Evolutionary conservation across 208 protist species (phyloP), one percentile per base, ranked within the genome.

Genomic region (Leishmania aethiopica): DNA sequence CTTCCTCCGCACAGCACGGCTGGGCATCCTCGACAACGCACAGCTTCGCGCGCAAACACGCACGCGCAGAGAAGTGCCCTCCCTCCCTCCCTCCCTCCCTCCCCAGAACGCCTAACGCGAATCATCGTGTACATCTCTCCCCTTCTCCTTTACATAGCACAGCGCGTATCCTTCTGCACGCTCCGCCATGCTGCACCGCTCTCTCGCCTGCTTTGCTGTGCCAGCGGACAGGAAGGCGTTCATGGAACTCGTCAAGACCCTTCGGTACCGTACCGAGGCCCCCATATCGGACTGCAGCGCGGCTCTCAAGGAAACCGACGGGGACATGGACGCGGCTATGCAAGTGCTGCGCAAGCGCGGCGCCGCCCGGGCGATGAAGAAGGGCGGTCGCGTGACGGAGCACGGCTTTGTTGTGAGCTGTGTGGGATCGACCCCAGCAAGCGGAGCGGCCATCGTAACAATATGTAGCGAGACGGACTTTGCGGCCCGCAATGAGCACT

Each of bases 401-500:
- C 89, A 97, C 78, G 96, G 96, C 75, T 92, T 94, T 79, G 89
- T 96, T 49, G 93, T 95, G 28, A 86, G 89, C 77, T 95, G 92
- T 78, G 84, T 94, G n/a, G 88, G 85, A n/a, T 73, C 67, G 40
- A 77, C 76, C 17, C 91, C 90, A 42, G 81, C 84, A 10, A 82
- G 73, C 73, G 91, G 91, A 7, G 92, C 87, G 0, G 93, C 88
- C 32, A 89, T 97, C 60, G 89, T 98, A 19, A 93, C 91, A 47
- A 78, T 98, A 66, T 96, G 93, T 86, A 93, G 88, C 79, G 95
- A 98, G 71, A 98, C 96, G 1, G 96, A 98, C 83, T 98, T 98
- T 75, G 96, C 95, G 22, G 92, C 94, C 35, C 92, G 94, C 75
- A 96, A 93, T 82, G 80, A 85, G 75, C 89, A 96, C 75, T 98